Base-by-base conservation (phyloP, 257 asterid genomes). In the Penstemon davidsonii region DNA sequence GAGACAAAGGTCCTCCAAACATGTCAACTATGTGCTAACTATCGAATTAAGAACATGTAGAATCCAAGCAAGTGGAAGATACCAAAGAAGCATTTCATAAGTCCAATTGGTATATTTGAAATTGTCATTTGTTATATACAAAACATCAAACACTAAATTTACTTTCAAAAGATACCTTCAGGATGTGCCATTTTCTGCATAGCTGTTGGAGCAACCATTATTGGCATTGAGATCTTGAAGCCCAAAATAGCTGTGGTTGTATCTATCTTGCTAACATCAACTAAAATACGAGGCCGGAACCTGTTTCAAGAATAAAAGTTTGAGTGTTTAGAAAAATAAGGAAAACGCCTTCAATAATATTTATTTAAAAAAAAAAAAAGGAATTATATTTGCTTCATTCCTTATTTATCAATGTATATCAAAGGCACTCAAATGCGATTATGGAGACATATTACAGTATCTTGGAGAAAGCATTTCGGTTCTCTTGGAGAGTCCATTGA, bases 171-270 rank as follows among this genome's bases (percentile, higher is more conserved):
- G 18, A 56, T 78, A 91, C 97, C 96, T 77, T 89, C 88, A 67
- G 94, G 95, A 62, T 88, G 95, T 53, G 98, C 96, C 96, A 88
- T 88, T 84, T 87, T 88, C 82, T 87, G 93, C 95, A 91, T 87
- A 41, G 94, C 95, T 4, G 95, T 88, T 1, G 98, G 98, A 73
- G 98, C 96, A 74, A 91, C 79, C 98, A 91, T 91, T 78, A 91
- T 85, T 0, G 96, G 98, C 91, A 89, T 88, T 42, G 98, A 87
- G 67, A 87, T 75, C 69, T 84, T 87, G 81, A 72, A 79, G 36
- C 91, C 96, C 76, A 87, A 80, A 37, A 87, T 69, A 9, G 83
- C 76, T 33, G 95, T 79, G 62, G 71, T 67, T 25, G 78, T 81
- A 69, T 91, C 96, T 63, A 91, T 78, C 10, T 78, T 75, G 81